phyloP scores from a whole-genome alignment of 192 early-diverging fungal genomes.

The Mortierella hygrophila region DNA sequence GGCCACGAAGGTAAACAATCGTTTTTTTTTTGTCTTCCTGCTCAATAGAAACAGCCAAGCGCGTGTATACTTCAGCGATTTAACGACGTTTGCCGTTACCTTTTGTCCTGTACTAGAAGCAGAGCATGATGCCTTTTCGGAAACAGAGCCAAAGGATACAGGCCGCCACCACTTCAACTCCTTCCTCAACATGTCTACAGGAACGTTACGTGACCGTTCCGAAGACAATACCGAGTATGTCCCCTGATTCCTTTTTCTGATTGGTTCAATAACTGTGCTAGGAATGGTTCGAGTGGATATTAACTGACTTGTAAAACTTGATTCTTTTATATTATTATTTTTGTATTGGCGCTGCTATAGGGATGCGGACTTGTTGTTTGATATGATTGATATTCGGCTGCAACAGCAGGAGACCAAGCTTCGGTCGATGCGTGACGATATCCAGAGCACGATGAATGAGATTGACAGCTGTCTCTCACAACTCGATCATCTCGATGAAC shows the following conservation, averaged over 20 bases:
- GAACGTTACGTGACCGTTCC: neutral
- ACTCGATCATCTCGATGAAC: conserved; percentile 33
- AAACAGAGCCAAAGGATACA: neutral
- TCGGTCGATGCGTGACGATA: neutral
- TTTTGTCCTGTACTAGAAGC: neutral
- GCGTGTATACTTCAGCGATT: neutral
- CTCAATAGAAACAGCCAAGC: neutral
- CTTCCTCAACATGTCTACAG: neutral
- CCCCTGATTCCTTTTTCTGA: neutral
- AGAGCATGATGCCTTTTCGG: neutral
- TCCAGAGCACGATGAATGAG: conserved; percentile 11
- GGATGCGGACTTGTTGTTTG: conserved; percentile 27
- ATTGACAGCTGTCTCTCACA: conserved; percentile 20
- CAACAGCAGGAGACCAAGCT: conserved; percentile 24
- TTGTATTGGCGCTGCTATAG: neutral
- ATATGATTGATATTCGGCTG: conserved; percentile 26
- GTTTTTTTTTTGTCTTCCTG: neutral
- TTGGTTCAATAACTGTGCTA: neutral
- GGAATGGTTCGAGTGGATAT: neutral
- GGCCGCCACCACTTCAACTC: neutral
- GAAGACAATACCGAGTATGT: conserved; percentile 13
- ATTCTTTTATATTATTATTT: neutral
- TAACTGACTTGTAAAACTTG: neutral
- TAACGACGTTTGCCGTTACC: neutral
- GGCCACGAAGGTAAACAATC: conserved; percentile 20